Evolutionary conservation across 805 yeast genomes (phyloP).

Genomic region (Wickerhamomyces bisporus): DNA sequence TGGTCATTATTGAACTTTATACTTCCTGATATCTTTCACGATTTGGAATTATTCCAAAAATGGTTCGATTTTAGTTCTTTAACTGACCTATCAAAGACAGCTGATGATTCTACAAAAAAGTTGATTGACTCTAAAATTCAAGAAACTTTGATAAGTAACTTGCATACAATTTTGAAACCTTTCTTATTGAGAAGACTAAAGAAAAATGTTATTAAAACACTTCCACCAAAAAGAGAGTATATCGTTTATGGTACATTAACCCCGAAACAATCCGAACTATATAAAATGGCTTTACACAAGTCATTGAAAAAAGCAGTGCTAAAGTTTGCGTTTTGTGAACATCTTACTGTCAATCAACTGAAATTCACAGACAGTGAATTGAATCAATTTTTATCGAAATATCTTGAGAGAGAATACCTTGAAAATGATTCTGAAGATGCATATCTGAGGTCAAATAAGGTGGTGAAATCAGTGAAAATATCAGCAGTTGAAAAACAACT

Average conservation of each 20-base stretch:
- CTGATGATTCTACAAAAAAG: slow-evolving; percentile 37
- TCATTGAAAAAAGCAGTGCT: slow-evolving; percentile 40
- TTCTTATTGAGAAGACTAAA: slow-evolving; percentile 81
- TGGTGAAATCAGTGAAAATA: background rate
- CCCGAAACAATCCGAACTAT: slow-evolving; percentile 56
- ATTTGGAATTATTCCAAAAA: slow-evolving; percentile 80
- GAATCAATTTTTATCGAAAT: slow-evolving; percentile 37
- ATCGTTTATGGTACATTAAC: slow-evolving; percentile 70
- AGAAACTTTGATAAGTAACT: slow-evolving; percentile 59
- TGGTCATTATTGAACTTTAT: slow-evolving; percentile 92
- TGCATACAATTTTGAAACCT: slow-evolving; percentile 87
- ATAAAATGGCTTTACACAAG: slow-evolving; percentile 43
- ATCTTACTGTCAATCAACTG: slow-evolving; percentile 36
- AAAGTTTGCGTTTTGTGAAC: slow-evolving; percentile 46
- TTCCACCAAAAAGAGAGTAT: slow-evolving; percentile 91
- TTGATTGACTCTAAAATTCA: slow-evolving; percentile 55
- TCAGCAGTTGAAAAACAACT: slow-evolving; percentile 8
- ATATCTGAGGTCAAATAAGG: slow-evolving; percentile 10
- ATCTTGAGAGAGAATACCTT: slow-evolving; percentile 27
- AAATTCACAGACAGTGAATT: slow-evolving; percentile 26
- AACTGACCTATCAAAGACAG: slow-evolving; percentile 30
- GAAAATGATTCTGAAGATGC: slow-evolving; percentile 12
- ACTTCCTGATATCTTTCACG: slow-evolving; percentile 89
- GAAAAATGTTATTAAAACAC: slow-evolving; percentile 55
- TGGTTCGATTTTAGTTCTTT: slow-evolving; percentile 86